phyloP scores from a whole-genome alignment of 2,329 filamentous ascomycete species.

The Endothia cerciana region DNA sequence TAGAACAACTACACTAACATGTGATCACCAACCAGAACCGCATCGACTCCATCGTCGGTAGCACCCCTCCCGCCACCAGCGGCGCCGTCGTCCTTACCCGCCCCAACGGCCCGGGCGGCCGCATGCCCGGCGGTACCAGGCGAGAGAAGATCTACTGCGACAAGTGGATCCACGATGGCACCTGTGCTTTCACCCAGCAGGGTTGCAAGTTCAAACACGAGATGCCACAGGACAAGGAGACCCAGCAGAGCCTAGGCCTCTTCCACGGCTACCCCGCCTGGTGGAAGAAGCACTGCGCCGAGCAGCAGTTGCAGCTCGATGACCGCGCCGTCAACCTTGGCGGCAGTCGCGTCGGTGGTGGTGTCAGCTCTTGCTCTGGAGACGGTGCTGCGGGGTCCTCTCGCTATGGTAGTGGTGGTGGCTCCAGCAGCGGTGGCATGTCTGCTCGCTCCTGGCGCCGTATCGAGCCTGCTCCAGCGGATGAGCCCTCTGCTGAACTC shows the following conservation, averaged over 20 bases:
- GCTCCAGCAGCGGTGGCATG: background rate
- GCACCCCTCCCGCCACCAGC: conserved; percentile 13
- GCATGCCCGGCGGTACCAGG: conserved; percentile 46
- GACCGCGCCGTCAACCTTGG: conserved; percentile 12
- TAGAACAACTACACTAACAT: background rate
- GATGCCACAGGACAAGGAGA: conserved; percentile 73
- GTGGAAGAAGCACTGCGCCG: conserved; percentile 61
- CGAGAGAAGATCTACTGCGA: conserved; percentile 77
- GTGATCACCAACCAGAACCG: conserved; percentile 35
- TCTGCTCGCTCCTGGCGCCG: conserved; percentile 18
- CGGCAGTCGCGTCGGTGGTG: background rate
- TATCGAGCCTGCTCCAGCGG: conserved; percentile 2
- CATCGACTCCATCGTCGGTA: conserved; percentile 44
- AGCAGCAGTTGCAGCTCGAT: conserved; percentile 36
- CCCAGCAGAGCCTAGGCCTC: conserved; percentile 72
- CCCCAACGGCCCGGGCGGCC: conserved; percentile 3
- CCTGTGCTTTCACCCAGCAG: conserved; percentile 83
- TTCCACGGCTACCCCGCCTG: conserved; percentile 65
- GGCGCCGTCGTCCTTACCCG: conserved; percentile 11
- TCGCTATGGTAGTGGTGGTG: background rate
- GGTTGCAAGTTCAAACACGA: conserved; percentile 91
- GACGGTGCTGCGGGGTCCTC: background rate
- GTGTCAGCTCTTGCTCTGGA: background rate
- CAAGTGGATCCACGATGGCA: conserved; percentile 85
- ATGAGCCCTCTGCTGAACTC: conserved; percentile 6